Evolutionary conservation across 1,284 basidiomycete genomes (phyloP).

Genomic region (Sanguinoderma infundibulare): DNA sequence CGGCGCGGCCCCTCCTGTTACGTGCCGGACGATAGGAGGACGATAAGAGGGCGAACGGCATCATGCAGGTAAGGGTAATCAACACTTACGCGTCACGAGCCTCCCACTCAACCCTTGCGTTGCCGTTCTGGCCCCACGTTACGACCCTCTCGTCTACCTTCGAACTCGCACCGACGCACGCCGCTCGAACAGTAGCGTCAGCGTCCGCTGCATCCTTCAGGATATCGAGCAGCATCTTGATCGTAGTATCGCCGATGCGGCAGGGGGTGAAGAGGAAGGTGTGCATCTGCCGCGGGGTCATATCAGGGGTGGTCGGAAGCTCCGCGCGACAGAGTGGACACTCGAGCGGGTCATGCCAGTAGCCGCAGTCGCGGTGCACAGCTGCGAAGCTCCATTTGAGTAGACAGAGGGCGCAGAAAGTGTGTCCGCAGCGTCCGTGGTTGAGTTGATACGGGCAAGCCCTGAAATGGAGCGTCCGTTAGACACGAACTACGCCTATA

Average conservation of each 20-base stretch:
- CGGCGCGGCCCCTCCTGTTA: constrained; percentile 23
- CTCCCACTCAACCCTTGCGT: constrained; percentile 24
- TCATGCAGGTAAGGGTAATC: not conserved
- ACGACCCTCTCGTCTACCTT: constrained; percentile 9
- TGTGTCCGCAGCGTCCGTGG: constrained; percentile 62
- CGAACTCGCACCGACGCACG: not conserved
- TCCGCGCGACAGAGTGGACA: constrained; percentile 67
- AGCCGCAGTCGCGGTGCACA: constrained; percentile 59
- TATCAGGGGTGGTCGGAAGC: constrained; percentile 54
- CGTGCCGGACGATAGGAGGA: too few relatives aligned
- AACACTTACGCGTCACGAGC: constrained; percentile 21
- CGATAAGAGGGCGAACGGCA: not conserved
- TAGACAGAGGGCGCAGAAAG: constrained; percentile 67
- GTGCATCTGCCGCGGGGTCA: constrained; percentile 48
- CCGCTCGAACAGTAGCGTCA: not conserved
- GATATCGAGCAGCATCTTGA: constrained; percentile 52
- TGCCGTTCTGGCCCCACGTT: constrained; percentile 21
- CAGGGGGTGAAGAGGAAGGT: constrained; percentile 68
- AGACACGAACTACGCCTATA: not conserved
- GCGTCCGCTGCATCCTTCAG: constrained; percentile 30
- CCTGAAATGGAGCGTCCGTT: constrained; percentile 34
- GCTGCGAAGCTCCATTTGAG: constrained; percentile 70
- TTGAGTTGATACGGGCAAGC: constrained; percentile 63
- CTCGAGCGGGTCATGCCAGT: constrained; percentile 67
- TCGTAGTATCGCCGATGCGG: constrained; percentile 52